Evolutionary conservation across 2,329 filamentous ascomycete species (phyloP).

Genomic region (Parascedosporium putredinis): DNA sequence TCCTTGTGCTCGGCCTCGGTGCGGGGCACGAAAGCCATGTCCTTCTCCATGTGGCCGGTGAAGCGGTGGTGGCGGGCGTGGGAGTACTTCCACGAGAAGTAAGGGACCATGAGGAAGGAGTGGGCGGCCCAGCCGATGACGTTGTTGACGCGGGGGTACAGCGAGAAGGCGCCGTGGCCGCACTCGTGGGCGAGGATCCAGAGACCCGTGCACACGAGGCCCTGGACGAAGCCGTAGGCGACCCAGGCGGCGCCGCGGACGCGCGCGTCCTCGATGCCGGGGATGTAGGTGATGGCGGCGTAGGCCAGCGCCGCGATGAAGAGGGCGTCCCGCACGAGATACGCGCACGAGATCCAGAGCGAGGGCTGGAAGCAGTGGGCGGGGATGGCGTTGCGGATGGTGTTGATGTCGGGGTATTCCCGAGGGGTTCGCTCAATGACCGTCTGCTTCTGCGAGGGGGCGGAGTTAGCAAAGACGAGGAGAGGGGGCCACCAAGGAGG

Average conservation of each 20-base stretch:
- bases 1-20: slow-evolving; percentile 27
- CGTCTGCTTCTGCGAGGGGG: too few relatives aligned
- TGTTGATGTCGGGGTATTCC: slow-evolving; percentile 33
- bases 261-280: slow-evolving; percentile 31
- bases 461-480: too few relatives aligned
- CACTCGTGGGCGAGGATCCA: slow-evolving; percentile 99
- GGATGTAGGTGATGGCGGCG: slow-evolving; percentile 43
- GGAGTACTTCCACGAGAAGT: slow-evolving; percentile 63
- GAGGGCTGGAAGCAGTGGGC: slow-evolving; percentile 51
- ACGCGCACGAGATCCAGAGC: slow-evolving; percentile 38
- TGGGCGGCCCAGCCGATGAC: slow-evolving; percentile 54
- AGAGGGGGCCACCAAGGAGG: too few relatives aligned
- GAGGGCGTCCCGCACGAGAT: slow-evolving; percentile 44
- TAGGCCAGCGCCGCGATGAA: slow-evolving; percentile 38
- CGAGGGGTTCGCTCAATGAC: background rate
- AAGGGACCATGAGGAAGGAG: slow-evolving; percentile 56
- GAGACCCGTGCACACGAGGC: slow-evolving; percentile 82
- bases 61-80: slow-evolving; percentile 61
- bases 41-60: slow-evolving; percentile 57
- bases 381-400: slow-evolving; percentile 43
- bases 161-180: slow-evolving; percentile 68
- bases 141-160: slow-evolving; percentile 45
- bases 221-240: slow-evolving; percentile 54
- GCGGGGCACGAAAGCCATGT: slow-evolving; percentile 53
- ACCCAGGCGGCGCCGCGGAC: slow-evolving; percentile 41